Percentiles rank a stretch among this genome's conserved stretches.
Evolutionary conservation across 371 early-diverging fungal species (phyloP).

Genomic region (Mortierella sp.): DNA sequence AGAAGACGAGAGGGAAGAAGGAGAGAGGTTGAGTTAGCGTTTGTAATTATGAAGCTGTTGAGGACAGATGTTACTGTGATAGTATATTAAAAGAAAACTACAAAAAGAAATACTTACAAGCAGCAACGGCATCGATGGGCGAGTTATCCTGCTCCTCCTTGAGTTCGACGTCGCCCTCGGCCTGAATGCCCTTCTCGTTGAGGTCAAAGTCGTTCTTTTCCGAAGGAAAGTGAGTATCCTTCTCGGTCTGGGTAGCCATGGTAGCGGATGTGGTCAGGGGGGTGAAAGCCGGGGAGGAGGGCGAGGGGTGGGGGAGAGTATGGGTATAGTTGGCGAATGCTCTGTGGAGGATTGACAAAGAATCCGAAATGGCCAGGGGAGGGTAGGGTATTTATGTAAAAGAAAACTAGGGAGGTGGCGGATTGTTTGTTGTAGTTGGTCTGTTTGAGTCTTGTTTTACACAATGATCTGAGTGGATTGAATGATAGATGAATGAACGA

Average conservation of each 20-base stretch:
- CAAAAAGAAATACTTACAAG: slow-evolving; percentile 17
- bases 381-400: slow-evolving; percentile 13
- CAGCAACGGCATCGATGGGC: slow-evolving; percentile 38
- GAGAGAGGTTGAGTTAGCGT: neutral
- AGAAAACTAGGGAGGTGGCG: neutral
- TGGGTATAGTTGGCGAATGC: slow-evolving; percentile 30
- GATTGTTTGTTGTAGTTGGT: neutral
- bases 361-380: neutral
- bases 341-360: slow-evolving; percentile 28
- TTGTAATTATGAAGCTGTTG: neutral
- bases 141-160: slow-evolving; percentile 41
- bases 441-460: neutral
- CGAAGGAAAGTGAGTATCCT: neutral
- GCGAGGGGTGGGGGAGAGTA: neutral
- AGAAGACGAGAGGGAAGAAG: too few species aligned
- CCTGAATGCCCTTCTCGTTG: slow-evolving; percentile 14
- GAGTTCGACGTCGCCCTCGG: slow-evolving; percentile 10
- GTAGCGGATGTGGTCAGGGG: neutral
- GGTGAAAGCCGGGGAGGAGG: neutral
- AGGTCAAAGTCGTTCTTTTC: slow-evolving; percentile 4
- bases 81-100: too few species aligned
- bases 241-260: slow-evolving; percentile 8
- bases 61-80: neutral
- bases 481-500: neutral
- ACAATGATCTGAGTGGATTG: neutral